A percentile compares a stretch with the other conserved stretches of the same genome.
Evolutionary conservation across 257 asterid species (phyloP).

Genomic region (Thymus mandschuricus): DNA sequence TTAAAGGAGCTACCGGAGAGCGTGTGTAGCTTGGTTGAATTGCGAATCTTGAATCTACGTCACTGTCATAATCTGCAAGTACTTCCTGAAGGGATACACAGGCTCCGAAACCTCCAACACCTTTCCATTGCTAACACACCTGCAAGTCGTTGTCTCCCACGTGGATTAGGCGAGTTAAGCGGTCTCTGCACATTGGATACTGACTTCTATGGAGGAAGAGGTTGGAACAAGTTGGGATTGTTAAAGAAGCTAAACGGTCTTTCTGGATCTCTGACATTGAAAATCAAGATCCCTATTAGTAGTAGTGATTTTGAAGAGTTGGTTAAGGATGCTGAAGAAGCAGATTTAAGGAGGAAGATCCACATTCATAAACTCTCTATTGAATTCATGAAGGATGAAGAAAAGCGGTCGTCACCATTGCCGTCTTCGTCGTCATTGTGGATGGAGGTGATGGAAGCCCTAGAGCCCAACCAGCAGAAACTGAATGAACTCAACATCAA

Average conservation of each 20-base stretch:
- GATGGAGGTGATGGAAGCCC: no score
- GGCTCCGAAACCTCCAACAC: conserved; percentile 35
- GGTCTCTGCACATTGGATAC: conserved; percentile 14
- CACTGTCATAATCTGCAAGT: background rate
- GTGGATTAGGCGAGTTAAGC: conserved; percentile 17
- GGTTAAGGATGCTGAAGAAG: conserved; percentile 24
- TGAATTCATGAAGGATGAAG: no score
- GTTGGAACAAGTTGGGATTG: conserved; percentile 11
- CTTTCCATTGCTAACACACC: background rate
- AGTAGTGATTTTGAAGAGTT: background rate
- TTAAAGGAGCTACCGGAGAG: no score
- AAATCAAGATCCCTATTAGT: background rate
- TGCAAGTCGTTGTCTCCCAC: background rate
- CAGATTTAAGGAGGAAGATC: conserved; percentile 9
- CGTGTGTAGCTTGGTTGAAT: no score
- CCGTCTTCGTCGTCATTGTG: no score
- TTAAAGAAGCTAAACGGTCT: conserved; percentile 29
- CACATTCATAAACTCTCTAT: no score
- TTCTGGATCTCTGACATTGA: background rate
- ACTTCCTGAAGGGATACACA: conserved; percentile 38
- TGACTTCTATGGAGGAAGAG: background rate
- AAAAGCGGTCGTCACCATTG: no score
- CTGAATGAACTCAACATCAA: background rate
- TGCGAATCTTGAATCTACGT: no score
- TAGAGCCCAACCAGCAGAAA: conserved; percentile 20